Evolutionary conservation across 139 green algal genomes (phyloP).

Genomic region (Penium margaritaceum): DNA sequence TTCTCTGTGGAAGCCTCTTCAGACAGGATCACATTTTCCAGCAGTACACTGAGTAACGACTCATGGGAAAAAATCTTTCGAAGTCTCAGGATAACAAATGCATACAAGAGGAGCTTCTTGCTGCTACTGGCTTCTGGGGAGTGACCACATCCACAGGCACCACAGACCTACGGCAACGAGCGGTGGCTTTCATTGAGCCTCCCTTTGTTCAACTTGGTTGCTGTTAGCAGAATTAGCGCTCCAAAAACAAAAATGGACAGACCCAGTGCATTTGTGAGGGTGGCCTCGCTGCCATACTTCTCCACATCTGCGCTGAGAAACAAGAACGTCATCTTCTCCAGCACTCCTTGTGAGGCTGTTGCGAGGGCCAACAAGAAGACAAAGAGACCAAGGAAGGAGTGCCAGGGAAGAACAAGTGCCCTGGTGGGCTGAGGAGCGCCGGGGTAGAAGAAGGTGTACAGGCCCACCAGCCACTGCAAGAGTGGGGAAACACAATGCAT

Average conservation of each 20-base stretch:
- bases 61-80: no score
- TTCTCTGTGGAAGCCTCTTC: no score
- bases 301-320: not conserved
- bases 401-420: conserved; percentile 23
- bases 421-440: not conserved
- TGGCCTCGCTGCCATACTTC: not conserved
- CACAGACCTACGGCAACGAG: no score
- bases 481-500: conserved; percentile 6
- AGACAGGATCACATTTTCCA: no score
- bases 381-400: conserved; percentile 39
- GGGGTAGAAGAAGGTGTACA: conserved; percentile 39
- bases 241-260: conserved; percentile 28
- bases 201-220: not conserved
- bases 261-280: conserved; percentile 25
- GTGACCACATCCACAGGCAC: no score
- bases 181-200: no score
- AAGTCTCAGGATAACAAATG: no score
- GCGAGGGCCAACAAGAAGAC: conserved; percentile 38
- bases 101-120: no score
- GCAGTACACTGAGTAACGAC: no score
- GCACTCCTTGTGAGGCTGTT: conserved; percentile 23
- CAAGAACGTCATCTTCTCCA: conserved; percentile 47
- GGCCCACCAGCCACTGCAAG: conserved; percentile 37
- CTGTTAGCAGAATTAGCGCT: conserved; percentile 14
- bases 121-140: no score